These are phyloP conservation scores for Capronia coronata DNA, from an alignment of 2,329 filamentous ascomycete species.

Conservation along the genomic window DNA sequence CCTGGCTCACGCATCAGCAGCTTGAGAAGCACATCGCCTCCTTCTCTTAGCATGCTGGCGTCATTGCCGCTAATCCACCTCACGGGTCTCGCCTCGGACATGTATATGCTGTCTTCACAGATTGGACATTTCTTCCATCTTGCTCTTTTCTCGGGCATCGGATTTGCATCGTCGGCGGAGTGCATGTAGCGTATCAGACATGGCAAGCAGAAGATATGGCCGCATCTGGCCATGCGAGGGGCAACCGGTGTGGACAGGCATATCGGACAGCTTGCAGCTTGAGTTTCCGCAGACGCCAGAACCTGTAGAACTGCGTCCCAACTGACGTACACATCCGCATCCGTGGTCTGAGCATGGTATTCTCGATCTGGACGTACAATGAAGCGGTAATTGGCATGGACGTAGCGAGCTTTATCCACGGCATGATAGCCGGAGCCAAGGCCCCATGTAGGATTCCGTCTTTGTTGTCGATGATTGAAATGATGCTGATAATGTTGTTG, in stretches of 20 bases:
- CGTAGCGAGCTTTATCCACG: slow-evolving; percentile 81
- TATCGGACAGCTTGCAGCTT: slow-evolving; percentile 84
- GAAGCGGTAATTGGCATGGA: slow-evolving; percentile 97
- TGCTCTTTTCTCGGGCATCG: slow-evolving; percentile 59
- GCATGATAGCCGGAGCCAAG: slow-evolving; percentile 84
- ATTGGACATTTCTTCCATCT: slow-evolving; percentile 95
- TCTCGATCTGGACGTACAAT: slow-evolving; percentile 76
- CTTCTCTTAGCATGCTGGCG: slow-evolving; percentile 68
- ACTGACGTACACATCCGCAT: slow-evolving; percentile 83
- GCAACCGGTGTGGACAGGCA: slow-evolving; percentile 89
- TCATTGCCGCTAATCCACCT: slow-evolving; percentile 89
- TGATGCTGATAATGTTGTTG: slow-evolving; percentile 50
- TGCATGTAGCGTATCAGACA: slow-evolving; percentile 96
- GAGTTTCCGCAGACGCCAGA: slow-evolving; percentile 81
- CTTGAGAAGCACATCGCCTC: slow-evolving; percentile 81
- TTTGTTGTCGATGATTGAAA: slow-evolving; percentile 51
- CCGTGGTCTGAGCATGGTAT: slow-evolving; percentile 72
- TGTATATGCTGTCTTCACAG: slow-evolving; percentile 87
- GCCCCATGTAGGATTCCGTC: slow-evolving; percentile 73
- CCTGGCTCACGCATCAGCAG: slow-evolving; percentile 73
- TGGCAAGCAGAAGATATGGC: slow-evolving; percentile 92
- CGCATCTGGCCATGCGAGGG: slow-evolving; percentile 92
- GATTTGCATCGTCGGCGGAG: slow-evolving; percentile 63
- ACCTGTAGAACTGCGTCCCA: slow-evolving; percentile 90
- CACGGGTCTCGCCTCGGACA: slow-evolving; percentile 82